Base-by-base conservation (phyloP, 164 flowering plant genomes). In the Umbellularia californica region DNA sequence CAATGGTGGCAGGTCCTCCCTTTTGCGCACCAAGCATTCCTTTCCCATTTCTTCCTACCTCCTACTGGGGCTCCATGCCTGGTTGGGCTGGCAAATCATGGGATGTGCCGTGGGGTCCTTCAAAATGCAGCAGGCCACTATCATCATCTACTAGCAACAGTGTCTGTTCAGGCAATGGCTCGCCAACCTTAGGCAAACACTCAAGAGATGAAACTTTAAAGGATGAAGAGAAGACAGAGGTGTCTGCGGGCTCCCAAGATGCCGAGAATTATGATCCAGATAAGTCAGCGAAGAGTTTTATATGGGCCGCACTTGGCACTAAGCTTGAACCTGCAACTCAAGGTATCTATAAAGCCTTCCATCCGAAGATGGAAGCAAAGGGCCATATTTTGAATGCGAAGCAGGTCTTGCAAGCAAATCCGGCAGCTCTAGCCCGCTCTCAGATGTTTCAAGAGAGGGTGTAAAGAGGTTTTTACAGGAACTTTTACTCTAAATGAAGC, bases 181-280 rank as follows among this genome's bases (percentile, higher is more conserved):
- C 87, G 2, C 83, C 83, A 63, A 85, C 78, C 58, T 75, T 86
- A 19, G 90, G 90, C 52, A 89, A 89, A 77, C 90, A 88, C 77
- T 81, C 78, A 0, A 82, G 92, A 77, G 90, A 89, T 35, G 58
- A 74, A 41, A 76, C 68, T 71, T 15, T 70, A 12, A 41, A 30
- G 3, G 78, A 63, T 0, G 89, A 83, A 68, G 86, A 79, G 58
- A 83, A 77, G 65, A 3, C 74, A 51, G 87, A 83, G 68, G 84
- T 79, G 71, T 72, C 65, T 76, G 47, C 84, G 19, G 85, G 81
- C 63, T 88, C 90, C 14, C 84, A 88, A 77, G 81, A 84, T 0
- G 70, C 80, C 41, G 80, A 85, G 79, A 70, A 85, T 65, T 83
- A 82, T 79, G 84, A 82, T 47, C 81, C 86, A 14, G 77, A 78